phyloP scores from a whole-genome alignment of 2,329 filamentous ascomycete species.

The Colletotrichum sp. region DNA sequence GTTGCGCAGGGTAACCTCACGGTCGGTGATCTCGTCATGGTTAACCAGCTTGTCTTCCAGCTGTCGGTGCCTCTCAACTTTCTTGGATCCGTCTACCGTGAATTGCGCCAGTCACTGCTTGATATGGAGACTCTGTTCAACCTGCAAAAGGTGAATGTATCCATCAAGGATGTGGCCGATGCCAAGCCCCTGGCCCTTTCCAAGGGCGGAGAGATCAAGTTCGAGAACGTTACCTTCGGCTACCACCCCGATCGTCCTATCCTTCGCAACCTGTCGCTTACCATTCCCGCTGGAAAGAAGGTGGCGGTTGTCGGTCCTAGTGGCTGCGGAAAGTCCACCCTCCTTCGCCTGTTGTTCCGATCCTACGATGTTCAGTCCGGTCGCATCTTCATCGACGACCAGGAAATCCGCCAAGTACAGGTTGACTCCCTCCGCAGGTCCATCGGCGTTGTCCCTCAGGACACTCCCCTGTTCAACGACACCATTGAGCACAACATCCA shows the following conservation, averaged over 20 bases:
- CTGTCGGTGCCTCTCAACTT: constrained; percentile 97
- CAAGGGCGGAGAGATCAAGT: constrained; percentile 86
- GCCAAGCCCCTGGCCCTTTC: constrained; percentile 75
- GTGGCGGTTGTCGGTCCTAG: constrained; percentile 94
- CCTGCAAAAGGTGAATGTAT: constrained; percentile 93
- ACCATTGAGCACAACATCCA: constrained; percentile 95
- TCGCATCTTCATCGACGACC: constrained; percentile 88
- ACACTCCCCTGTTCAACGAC: constrained; percentile 96
- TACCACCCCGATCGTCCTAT: constrained; percentile 90
- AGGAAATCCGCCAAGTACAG: constrained; percentile 84
- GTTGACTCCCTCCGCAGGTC: constrained; percentile 82
- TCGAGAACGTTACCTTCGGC: constrained; percentile 94
- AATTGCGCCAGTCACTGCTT: constrained; percentile 89
- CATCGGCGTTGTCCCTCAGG: constrained; percentile 96
- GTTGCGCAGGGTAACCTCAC: constrained; percentile 83
- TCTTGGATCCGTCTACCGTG: constrained; percentile 95
- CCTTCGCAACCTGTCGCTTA: constrained; percentile 81
- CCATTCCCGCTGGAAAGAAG: constrained; percentile 94
- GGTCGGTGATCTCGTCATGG: constrained; percentile 96
- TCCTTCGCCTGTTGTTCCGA: constrained; percentile 88
- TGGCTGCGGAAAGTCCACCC: constrained; percentile 95
- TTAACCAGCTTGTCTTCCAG: constrained; percentile 98
- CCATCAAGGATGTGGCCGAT: constrained; percentile 77
- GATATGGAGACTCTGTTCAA: constrained; percentile 99
- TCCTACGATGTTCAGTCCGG: constrained; percentile 91